Percentiles rank a stretch among this genome's conserved stretches.
Conservation (phyloP, 1,284 basidiomycete species). For the Naganishia sp. region DNA sequence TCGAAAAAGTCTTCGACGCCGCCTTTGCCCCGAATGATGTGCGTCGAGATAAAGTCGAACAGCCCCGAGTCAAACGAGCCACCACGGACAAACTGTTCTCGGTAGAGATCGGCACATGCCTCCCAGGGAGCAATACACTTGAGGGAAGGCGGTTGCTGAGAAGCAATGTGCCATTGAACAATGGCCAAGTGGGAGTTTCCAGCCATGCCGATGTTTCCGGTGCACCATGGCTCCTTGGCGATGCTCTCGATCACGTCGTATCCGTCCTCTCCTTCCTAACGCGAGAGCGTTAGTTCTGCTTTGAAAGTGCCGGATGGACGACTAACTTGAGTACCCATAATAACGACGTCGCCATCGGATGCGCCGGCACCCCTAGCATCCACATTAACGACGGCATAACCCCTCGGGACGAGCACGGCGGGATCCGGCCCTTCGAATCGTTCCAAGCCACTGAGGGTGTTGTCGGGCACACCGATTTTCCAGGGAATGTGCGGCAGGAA, state of each 20-base stretch:
- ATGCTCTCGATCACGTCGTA: conserved; percentile 19
- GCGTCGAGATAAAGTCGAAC: conserved; percentile 27
- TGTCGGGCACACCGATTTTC: conserved; percentile 23
- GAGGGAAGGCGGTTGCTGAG: conserved; percentile 38
- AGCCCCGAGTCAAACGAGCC: conserved; percentile 21
- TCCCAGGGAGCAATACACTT: conserved; percentile 44
- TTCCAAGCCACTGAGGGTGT: conserved; percentile 35
- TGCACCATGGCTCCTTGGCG: conserved; percentile 22
- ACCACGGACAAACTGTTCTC: conserved; percentile 26
- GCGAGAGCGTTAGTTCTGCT: neutral
- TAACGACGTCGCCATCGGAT: conserved; percentile 38
- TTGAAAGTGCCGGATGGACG: neutral
- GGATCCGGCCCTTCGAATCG: conserved; percentile 42
- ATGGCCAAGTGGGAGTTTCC: conserved; percentile 41
- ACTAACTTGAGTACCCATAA: conserved; percentile 38
- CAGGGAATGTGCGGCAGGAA: conserved; percentile 19
- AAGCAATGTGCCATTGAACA: conserved; percentile 38
- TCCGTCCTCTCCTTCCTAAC: conserved; percentile 2
- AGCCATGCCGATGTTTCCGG: conserved; percentile 20
- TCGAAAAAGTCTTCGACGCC: conserved; percentile 27
- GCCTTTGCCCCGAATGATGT: conserved; percentile 31
- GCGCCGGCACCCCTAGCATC: conserved; percentile 38
- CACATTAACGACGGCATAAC: conserved; percentile 42
- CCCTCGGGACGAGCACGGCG: conserved; percentile 38
- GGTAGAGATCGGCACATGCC: conserved; percentile 35